These are phyloP conservation scores for Beauveria sp. DNA, from an alignment of 2,329 filamentous ascomycete species.

Conservation along the genomic window DNA sequence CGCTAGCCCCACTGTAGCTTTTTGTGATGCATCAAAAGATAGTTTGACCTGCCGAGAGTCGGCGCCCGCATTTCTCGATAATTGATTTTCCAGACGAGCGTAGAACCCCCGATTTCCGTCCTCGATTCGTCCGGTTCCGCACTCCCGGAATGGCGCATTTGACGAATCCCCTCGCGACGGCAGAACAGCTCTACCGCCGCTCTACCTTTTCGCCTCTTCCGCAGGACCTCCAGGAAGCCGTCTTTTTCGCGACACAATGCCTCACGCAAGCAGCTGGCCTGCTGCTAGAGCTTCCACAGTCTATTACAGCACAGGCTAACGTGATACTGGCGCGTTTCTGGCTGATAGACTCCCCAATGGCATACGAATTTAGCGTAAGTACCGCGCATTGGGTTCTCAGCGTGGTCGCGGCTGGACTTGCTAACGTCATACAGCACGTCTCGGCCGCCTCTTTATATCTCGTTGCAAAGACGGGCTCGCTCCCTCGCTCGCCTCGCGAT, in stretches of 20 bases:
- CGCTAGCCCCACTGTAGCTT: constrained; percentile 4
- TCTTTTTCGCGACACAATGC: constrained; percentile 64
- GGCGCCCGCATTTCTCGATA: neutral
- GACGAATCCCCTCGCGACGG: constrained; percentile 63
- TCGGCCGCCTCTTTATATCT: constrained; percentile 79
- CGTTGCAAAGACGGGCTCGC: constrained; percentile 71
- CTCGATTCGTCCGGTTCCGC: neutral
- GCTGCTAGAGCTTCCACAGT: constrained; percentile 76
- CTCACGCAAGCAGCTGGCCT: constrained; percentile 74
- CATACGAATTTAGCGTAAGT: constrained; percentile 49
- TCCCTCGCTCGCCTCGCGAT: constrained; percentile 69
- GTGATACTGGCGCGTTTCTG: constrained; percentile 77
- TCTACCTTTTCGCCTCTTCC: constrained; percentile 52
- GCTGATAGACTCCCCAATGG: constrained; percentile 51
- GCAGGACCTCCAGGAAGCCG: constrained; percentile 59
- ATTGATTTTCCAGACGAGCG: neutral
- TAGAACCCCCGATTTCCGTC: neutral
- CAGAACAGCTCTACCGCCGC: constrained; percentile 58
- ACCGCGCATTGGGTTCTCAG: neutral
- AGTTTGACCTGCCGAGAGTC: neutral
- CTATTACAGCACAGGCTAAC: constrained; percentile 77
- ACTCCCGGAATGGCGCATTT: constrained; percentile 47
- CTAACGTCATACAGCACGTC: constrained; percentile 50
- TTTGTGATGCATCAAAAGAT: neutral
- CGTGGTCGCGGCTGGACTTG: neutral